These are phyloP conservation scores for Aspergillus viridinutans DNA, from an alignment of 2,329 filamentous ascomycete species.

Conservation along the genomic window DNA sequence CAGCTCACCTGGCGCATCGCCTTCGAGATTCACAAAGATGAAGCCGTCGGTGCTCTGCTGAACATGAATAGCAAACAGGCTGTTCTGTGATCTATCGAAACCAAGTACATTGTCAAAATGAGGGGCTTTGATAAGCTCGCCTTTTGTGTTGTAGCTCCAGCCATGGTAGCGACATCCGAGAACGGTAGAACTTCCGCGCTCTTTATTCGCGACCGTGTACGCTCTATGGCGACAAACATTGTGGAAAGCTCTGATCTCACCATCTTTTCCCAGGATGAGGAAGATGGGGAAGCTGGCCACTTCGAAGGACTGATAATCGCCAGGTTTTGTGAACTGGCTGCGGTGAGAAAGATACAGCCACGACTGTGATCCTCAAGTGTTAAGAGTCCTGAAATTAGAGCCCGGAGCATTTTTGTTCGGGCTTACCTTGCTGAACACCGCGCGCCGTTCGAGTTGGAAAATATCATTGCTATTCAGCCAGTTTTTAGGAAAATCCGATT, in stretches of 20 bases:
- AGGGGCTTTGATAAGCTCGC: slow-evolving; percentile 57
- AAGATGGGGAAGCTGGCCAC: slow-evolving; percentile 56
- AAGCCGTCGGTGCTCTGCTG: slow-evolving; percentile 18
- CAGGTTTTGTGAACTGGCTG: slow-evolving; percentile 48
- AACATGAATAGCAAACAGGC: slow-evolving; percentile 43
- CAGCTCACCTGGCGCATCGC: slow-evolving; percentile 1
- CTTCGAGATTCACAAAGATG: slow-evolving; percentile 27
- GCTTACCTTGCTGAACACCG: slow-evolving; percentile 47
- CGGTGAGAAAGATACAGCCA: slow-evolving; percentile 38
- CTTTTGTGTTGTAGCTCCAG: slow-evolving; percentile 58
- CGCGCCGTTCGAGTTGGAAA: slow-evolving; percentile 47
- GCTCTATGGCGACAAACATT: slow-evolving; percentile 61
- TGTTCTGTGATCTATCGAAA: slow-evolving; percentile 55
- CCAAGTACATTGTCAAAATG: slow-evolving; percentile 53
- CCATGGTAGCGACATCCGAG: slow-evolving; percentile 60
- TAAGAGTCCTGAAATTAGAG: too few relatives aligned
- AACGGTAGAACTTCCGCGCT: slow-evolving; percentile 49
- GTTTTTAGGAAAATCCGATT: slow-evolving; percentile 38
- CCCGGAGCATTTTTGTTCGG: too few relatives aligned
- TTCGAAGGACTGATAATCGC: slow-evolving; percentile 55
- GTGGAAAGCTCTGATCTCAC: slow-evolving; percentile 56
- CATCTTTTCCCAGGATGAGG: slow-evolving; percentile 49
- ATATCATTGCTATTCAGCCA: slow-evolving; percentile 40
- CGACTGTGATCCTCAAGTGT: slow-evolving; percentile 14
- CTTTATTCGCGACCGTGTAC: slow-evolving; percentile 53